These are phyloP conservation scores for Onygena corvina DNA, from an alignment of 2,329 filamentous ascomycete genomes.

Conservation along the genomic window DNA sequence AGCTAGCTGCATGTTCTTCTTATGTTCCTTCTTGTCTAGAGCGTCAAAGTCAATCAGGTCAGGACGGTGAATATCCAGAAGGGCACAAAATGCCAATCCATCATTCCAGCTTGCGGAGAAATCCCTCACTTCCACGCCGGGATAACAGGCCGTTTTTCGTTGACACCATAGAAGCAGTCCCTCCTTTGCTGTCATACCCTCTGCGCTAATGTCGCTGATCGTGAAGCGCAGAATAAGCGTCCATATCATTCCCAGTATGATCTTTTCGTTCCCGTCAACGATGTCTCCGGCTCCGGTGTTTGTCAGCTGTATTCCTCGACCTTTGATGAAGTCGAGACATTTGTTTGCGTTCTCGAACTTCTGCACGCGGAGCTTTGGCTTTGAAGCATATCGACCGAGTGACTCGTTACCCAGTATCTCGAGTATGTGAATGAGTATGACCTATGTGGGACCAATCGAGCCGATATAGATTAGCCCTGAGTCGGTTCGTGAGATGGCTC, in stretches of 20 bases:
- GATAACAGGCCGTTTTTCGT: slow-evolving; percentile 95
- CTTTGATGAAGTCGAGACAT: slow-evolving; percentile 84
- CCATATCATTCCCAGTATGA: slow-evolving; percentile 95
- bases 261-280: slow-evolving; percentile 94
- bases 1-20: slow-evolving; percentile 93
- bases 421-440: slow-evolving; percentile 89
- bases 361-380: slow-evolving; percentile 91
- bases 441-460: slow-evolving; percentile 38
- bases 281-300: slow-evolving; percentile 98
- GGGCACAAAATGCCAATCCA: slow-evolving; percentile 86
- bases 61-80: slow-evolving; percentile 91
- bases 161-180: slow-evolving; percentile 94
- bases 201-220: slow-evolving; percentile 96
- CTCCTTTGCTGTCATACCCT: slow-evolving; percentile 95
- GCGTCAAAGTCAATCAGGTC: slow-evolving; percentile 95
- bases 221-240: slow-evolving; percentile 95
- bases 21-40: slow-evolving; percentile 85
- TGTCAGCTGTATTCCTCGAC: slow-evolving; percentile 85
- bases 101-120: slow-evolving; percentile 97
- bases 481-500: background rate
- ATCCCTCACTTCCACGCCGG: slow-evolving; percentile 88
- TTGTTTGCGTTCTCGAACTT: slow-evolving; percentile 97
- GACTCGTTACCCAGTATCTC: slow-evolving; percentile 93
- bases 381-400: slow-evolving; percentile 89
- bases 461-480: slow-evolving; percentile 1